Evolutionary conservation across 2,329 filamentous ascomycete genomes (phyloP).

Genomic region (Phoma sp.): DNA sequence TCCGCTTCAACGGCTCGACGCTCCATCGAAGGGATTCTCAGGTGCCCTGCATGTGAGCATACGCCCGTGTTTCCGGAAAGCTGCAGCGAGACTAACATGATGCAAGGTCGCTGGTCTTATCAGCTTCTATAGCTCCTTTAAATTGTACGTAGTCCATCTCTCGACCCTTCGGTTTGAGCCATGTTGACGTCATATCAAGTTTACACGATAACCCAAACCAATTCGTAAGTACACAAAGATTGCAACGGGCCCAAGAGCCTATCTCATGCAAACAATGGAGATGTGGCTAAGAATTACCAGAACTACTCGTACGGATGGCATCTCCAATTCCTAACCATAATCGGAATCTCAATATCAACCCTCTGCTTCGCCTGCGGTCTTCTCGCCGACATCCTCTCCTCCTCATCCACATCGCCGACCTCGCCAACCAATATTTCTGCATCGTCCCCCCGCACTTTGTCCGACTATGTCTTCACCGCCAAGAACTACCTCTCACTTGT

Average conservation of each 20-base stretch:
- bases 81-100: no score
- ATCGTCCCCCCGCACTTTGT: conserved; percentile 43
- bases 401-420: background rate
- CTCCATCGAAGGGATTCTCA: conserved; percentile 69
- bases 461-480: conserved; percentile 62
- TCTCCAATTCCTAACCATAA: conserved; percentile 76
- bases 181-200: conserved; percentile 32
- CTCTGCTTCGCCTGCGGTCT: conserved; percentile 67
- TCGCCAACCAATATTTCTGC: conserved; percentile 40
- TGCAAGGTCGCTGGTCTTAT: conserved; percentile 48
- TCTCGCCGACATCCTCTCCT: conserved; percentile 63
- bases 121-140: conserved; percentile 55
- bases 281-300: conserved; percentile 32
- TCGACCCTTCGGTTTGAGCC: background rate
- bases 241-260: no score
- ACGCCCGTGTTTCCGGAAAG: no score
- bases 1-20: conserved; percentile 69
- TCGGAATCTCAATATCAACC: conserved; percentile 68
- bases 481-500: conserved; percentile 73
- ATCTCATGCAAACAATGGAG: no score
- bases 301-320: conserved; percentile 70
- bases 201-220: conserved; percentile 39
- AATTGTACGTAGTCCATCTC: conserved; percentile 37
- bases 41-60: conserved; percentile 63
- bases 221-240: conserved; percentile 24